Base-by-base conservation (phyloP, 2,329 filamentous ascomycete genomes). In the Domatiomyces globalis region DNA sequence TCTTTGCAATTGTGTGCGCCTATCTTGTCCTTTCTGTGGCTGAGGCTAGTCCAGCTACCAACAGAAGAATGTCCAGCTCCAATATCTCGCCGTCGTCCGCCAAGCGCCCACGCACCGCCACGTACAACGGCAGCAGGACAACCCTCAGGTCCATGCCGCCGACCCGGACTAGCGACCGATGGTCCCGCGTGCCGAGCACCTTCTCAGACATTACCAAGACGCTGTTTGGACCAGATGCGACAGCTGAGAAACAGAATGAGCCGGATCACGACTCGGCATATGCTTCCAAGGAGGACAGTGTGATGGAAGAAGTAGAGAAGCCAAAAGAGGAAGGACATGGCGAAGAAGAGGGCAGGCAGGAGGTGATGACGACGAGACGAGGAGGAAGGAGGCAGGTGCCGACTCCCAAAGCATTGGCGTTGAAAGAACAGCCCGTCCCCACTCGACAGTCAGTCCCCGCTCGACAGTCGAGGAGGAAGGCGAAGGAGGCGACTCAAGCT, bases 21-120 rank as follows among this genome's bases (percentile, higher is more conserved):
- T 9, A 36, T 9, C n/a, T 12, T n/a, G 27, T 20, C 15, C 9
- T 17, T 27, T 44, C 29, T 20, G 25, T 42, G 25, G 49, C 18
- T 25, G 17, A 15, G 7, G 12, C 46, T 5, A 47, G 33, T 29
- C 45, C 22, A 19, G 17, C 29, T 29, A 19, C 20, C 42, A 19
- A 15, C 15, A 50, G 18, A 33, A 45, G n/a, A 19, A 54, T 56
- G 50, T 49, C 46, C 12, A 48, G 51, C 29, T 56, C 56, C 42
- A 54, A 58, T 20, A 19, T 54, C 10, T 54, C 58, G 15, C 55
- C 55, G 33, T 56, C 54, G 29, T 42, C 51, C 15, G 51, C 57
- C 5, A 60, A 60, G 53, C 57, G 58, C n/a, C 45, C 52, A 49
- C 49, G 56, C 43, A 58, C 54, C 8, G 54, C 49, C n/a, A 56